Conservation (phyloP, 345 rosid species). For the Eucalyptus sp. region DNA sequence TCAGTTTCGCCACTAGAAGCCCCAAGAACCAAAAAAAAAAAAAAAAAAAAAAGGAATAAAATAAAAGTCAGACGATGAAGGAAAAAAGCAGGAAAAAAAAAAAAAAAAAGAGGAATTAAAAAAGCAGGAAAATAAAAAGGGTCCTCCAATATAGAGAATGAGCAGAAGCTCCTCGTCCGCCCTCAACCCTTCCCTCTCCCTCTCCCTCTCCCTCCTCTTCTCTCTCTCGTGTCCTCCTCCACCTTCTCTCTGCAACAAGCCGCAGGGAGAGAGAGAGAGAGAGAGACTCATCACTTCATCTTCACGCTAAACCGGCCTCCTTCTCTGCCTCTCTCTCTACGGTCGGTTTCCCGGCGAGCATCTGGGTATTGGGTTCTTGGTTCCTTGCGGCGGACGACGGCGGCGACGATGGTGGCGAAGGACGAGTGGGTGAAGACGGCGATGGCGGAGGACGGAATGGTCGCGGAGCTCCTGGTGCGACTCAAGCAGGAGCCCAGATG, state of each 20-base stretch:
- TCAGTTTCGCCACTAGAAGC: background rate
- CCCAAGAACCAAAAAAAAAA: background rate
- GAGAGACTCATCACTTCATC: background rate
- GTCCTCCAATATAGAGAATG: background rate
- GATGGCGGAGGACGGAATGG: slow-evolving; percentile 26
- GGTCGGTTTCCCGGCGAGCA: background rate
- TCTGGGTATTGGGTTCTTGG: background rate
- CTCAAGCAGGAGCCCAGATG: slow-evolving; percentile 6
- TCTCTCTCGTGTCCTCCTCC: background rate
- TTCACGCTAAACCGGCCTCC: background rate
- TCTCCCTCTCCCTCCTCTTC: background rate
- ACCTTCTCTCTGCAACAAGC: background rate
- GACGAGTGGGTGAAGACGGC: slow-evolving; percentile 32
- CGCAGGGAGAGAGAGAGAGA: background rate
- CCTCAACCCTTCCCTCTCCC: slow-evolving; percentile 7
- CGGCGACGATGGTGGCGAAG: slow-evolving; percentile 1
- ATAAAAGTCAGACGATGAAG: background rate
- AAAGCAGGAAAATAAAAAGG: background rate
- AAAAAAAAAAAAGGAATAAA: background rate
- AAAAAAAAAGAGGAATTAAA: background rate
- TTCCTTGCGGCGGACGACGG: background rate
- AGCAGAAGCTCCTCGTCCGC: background rate
- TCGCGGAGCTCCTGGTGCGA: slow-evolving; percentile 23
- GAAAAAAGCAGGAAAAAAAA: background rate
- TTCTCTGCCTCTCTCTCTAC: background rate